phyloP scores from a whole-genome alignment of 805 yeast species.

The Ogataea pignaliae region DNA sequence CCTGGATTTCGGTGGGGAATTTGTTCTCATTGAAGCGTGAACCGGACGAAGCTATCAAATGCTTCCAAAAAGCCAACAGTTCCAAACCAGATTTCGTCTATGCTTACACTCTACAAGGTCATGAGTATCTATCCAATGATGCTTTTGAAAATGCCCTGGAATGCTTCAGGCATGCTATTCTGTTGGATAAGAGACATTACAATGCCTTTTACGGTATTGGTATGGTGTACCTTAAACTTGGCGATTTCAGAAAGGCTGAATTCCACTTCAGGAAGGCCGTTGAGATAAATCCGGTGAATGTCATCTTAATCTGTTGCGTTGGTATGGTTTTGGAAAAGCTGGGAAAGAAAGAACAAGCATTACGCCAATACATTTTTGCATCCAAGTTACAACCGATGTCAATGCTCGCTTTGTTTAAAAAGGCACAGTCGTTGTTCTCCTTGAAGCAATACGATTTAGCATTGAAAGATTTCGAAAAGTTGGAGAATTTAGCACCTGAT shows the following conservation, averaged over 20 bases:
- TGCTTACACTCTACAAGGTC: constrained; percentile 91
- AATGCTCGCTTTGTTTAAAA: constrained; percentile 82
- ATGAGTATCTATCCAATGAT: constrained; percentile 83
- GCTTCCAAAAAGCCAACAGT: constrained; percentile 75
- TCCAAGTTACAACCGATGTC: constrained; percentile 78
- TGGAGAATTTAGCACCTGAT: constrained; percentile 80
- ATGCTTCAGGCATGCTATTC: constrained; percentile 73
- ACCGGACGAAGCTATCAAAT: constrained; percentile 83
- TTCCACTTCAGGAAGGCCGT: constrained; percentile 84
- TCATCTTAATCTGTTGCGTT: constrained; percentile 84
- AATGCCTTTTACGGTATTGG: constrained; percentile 96
- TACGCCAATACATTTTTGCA: constrained; percentile 79
- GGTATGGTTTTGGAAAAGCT: constrained; percentile 88
- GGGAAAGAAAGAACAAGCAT: constrained; percentile 64
- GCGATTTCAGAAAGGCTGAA: constrained; percentile 79
- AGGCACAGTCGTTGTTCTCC: constrained; percentile 74
- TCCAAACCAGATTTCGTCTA: constrained; percentile 64
- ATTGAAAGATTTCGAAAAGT: constrained; percentile 63
- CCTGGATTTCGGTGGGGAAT: constrained; percentile 93
- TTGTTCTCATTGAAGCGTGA: constrained; percentile 78
- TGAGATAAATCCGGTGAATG: constrained; percentile 84
- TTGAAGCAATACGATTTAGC: constrained; percentile 72
- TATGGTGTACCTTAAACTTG: constrained; percentile 83
- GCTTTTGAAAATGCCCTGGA: constrained; percentile 86
- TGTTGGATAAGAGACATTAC: constrained; percentile 77